A percentile compares a stretch with the other conserved stretches of the same genome.
Evolutionary conservation across 257 asterid genomes (phyloP).

Genomic region (Paulownia fortunei): DNA sequence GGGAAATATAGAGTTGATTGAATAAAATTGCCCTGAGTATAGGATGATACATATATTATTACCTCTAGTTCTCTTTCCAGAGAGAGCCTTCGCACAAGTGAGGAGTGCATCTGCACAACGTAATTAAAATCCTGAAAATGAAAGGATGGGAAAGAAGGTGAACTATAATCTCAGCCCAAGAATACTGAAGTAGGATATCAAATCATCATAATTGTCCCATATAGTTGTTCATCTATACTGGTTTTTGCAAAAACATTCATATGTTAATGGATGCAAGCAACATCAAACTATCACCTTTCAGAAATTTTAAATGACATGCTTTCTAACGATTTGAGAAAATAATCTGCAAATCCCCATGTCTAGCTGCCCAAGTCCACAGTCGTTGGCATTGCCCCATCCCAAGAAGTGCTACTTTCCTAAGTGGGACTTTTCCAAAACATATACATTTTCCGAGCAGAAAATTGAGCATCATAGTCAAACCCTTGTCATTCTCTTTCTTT

Average conservation of each 20-base stretch:
- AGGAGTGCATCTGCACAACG: slow-evolving; percentile 77
- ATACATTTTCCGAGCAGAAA: not conserved
- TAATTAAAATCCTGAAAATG: slow-evolving; percentile 54
- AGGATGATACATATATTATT: slow-evolving; percentile 9
- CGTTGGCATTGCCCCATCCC: not conserved
- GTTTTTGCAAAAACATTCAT: not conserved
- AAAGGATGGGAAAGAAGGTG: slow-evolving; percentile 26
- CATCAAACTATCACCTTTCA: slow-evolving; percentile 1
- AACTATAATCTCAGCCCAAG: slow-evolving; percentile 3
- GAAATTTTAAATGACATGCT: not conserved
- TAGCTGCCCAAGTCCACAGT: not conserved
- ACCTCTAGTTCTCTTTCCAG: slow-evolving; percentile 85
- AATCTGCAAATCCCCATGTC: not conserved
- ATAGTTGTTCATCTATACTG: not conserved
- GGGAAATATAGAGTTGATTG: not conserved
- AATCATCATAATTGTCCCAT: slow-evolving; percentile 8
- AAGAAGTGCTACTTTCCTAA: not conserved
- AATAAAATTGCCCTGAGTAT: not conserved
- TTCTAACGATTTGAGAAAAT: not conserved
- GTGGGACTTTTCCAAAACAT: not conserved
- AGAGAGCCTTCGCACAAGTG: slow-evolving; percentile 71
- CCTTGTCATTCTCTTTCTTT: not conserved
- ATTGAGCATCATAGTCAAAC: not conserved
- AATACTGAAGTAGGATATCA: slow-evolving; percentile 2
- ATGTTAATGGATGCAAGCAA: slow-evolving; percentile 9